Percentiles rank a stretch among this genome's conserved stretches.
Evolutionary conservation across 2,329 filamentous ascomycete species (phyloP).

Genomic region (Fusarium udum): DNA sequence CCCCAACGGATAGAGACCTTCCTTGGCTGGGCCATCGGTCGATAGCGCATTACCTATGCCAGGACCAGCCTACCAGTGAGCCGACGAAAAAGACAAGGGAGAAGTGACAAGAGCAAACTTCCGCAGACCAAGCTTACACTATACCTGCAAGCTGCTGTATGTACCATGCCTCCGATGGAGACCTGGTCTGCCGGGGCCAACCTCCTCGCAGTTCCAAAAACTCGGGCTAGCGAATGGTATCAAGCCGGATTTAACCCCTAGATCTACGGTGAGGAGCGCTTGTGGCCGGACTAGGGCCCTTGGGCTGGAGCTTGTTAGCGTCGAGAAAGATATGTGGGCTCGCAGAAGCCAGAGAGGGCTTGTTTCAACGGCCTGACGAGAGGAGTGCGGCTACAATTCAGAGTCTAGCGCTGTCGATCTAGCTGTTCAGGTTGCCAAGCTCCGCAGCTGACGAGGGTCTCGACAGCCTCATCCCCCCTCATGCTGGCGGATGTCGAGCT

Average conservation of each 20-base stretch:
- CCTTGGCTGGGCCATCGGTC: slow-evolving; percentile 19
- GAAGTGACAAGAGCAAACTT: slow-evolving; percentile 24
- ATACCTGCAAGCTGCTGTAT: slow-evolving; percentile 1
- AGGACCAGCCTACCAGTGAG: slow-evolving; percentile 10
- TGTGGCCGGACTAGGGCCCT: slow-evolving; percentile 35
- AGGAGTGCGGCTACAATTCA: slow-evolving; percentile 23
- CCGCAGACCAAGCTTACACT: slow-evolving; percentile 17
- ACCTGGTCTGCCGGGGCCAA: slow-evolving; percentile 30
- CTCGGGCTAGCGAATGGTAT: slow-evolving; percentile 36
- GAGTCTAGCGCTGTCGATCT: slow-evolving; percentile 23
- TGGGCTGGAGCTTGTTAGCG: slow-evolving; percentile 20
- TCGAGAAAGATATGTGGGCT: slow-evolving; percentile 16
- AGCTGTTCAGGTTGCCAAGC: slow-evolving; percentile 1
- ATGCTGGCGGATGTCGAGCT: neutral
- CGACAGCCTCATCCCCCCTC: neutral
- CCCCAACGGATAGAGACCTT: slow-evolving; percentile 1
- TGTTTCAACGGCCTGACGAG: slow-evolving; percentile 37
- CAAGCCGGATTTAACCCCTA: slow-evolving; percentile 34
- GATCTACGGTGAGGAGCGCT: slow-evolving; percentile 35
- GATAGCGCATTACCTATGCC: slow-evolving; percentile 14
- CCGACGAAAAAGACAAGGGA: slow-evolving; percentile 19
- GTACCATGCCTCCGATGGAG: slow-evolving; percentile 18
- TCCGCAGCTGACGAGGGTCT: neutral
- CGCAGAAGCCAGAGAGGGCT: slow-evolving; percentile 16
- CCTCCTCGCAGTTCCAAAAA: slow-evolving; percentile 36